These are phyloP conservation scores for Pulveroboletus sp. DNA, from an alignment of 768 basidiomycete genomes.

Conservation along the genomic window DNA sequence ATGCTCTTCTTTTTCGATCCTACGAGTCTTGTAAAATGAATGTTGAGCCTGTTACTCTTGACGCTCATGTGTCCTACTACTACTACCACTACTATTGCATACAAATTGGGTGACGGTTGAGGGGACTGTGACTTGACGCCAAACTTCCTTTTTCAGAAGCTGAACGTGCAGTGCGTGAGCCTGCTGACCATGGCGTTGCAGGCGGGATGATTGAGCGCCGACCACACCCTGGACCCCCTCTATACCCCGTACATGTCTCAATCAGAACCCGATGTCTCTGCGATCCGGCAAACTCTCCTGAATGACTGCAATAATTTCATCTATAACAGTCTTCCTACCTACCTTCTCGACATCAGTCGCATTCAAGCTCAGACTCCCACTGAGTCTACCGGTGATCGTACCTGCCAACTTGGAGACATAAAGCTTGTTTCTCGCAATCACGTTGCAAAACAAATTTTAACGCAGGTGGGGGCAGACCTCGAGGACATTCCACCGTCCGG, in stretches of 20 bases:
- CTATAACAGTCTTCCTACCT: slow-evolving; percentile 1
- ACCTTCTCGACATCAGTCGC: slow-evolving; percentile 1
- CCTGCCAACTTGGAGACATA: background rate
- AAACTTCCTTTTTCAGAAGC: too few relatives aligned
- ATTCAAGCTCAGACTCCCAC: background rate
- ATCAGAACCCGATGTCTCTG: background rate
- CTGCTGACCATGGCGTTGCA: too few relatives aligned
- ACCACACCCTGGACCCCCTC: too few relatives aligned
- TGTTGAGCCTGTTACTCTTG: too few relatives aligned
- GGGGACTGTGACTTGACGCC: too few relatives aligned
- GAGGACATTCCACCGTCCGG: background rate
- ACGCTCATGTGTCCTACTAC: too few relatives aligned
- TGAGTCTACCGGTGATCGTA: background rate
- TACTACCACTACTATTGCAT: too few relatives aligned
- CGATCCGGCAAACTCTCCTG: background rate
- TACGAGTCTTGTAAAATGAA: too few relatives aligned
- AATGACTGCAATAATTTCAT: background rate
- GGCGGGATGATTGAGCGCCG: too few relatives aligned
- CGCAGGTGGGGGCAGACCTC: background rate
- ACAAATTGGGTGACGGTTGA: too few relatives aligned
- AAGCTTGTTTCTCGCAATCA: slow-evolving; percentile 1
- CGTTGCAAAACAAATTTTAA: background rate
- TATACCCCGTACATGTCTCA: background rate
- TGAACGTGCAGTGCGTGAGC: too few relatives aligned
- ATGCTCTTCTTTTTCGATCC: too few relatives aligned